A percentile compares a stretch with the other conserved stretches of the same genome.
Conservation (phyloP, 768 basidiomycete genomes). For the Austroboletus eburneus region DNA sequence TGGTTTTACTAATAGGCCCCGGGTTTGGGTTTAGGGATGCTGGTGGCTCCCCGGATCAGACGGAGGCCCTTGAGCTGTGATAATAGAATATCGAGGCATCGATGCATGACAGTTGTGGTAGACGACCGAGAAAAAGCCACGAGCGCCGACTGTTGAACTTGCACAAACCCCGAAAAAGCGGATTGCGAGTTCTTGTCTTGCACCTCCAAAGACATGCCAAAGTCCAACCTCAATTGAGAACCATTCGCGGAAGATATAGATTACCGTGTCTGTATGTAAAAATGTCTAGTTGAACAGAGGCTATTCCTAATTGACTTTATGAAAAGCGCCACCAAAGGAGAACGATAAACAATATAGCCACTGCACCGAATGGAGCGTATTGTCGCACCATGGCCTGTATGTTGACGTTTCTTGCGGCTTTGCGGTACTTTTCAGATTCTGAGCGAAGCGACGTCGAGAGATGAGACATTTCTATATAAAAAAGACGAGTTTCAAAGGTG, state of each 20-base stretch:
- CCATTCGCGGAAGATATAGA: slow-evolving; percentile 19
- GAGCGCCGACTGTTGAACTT: too few relatives aligned
- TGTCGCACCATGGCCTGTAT: slow-evolving; percentile 90
- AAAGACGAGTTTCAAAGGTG: slow-evolving; percentile 1
- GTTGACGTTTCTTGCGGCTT: slow-evolving; percentile 93
- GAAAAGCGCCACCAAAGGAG: slow-evolving; percentile 77
- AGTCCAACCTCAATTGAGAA: too few relatives aligned
- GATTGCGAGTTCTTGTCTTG: too few relatives aligned
- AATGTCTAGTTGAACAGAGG: slow-evolving; percentile 15
- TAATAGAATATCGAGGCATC: not conserved
- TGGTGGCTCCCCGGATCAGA: not conserved
- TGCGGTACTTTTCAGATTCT: slow-evolving; percentile 97
- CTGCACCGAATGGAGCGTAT: slow-evolving; percentile 88
- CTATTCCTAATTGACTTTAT: slow-evolving; percentile 29
- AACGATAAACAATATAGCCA: slow-evolving; percentile 74
- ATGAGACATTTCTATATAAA: slow-evolving; percentile 91
- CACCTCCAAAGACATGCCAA: too few relatives aligned
- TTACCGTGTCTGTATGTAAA: slow-evolving; percentile 26
- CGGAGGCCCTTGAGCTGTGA: not conserved
- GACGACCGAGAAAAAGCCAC: too few relatives aligned
- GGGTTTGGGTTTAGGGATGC: not conserved
- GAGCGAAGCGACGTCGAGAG: slow-evolving; percentile 90
- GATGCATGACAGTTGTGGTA: too few relatives aligned
- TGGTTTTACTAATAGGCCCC: too few relatives aligned
- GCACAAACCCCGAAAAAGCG: too few relatives aligned